Evolutionary conservation across 495 filamentous ascomycete species (phyloP).

Genomic region (Aspergillus incahuasiensis): DNA sequence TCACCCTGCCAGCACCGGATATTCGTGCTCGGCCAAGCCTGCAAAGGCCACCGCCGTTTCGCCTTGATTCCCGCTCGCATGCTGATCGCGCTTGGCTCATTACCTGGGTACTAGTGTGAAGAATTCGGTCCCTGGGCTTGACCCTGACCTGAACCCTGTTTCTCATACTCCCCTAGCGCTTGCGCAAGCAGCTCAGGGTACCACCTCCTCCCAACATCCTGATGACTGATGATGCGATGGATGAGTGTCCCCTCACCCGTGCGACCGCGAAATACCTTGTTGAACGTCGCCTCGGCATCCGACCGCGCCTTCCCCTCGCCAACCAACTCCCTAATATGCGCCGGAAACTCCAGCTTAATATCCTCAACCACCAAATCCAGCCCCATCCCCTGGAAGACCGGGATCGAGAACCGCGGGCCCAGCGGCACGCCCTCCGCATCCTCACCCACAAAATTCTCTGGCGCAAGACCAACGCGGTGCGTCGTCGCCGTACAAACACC

Average conservation of each 20-base stretch:
- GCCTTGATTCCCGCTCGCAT: background rate
- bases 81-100: background rate
- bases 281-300: slow-evolving; percentile 43
- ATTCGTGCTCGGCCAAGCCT: slow-evolving; percentile 12
- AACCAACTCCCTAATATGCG: slow-evolving; percentile 49
- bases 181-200: slow-evolving; percentile 61
- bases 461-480: slow-evolving; percentile 60
- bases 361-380: slow-evolving; percentile 76
- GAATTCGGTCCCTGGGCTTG: background rate
- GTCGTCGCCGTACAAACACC: slow-evolving; percentile 86
- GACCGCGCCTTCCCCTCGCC: slow-evolving; percentile 38
- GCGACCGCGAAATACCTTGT: slow-evolving; percentile 44
- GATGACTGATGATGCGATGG: slow-evolving; percentile 82
- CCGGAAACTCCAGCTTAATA: slow-evolving; percentile 65
- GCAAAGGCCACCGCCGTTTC: background rate
- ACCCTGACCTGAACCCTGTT: background rate
- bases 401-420: slow-evolving; percentile 77
- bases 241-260: slow-evolving; percentile 79
- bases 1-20: background rate
- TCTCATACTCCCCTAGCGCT: slow-evolving; percentile 27
- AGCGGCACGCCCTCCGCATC: slow-evolving; percentile 20
- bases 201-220: slow-evolving; percentile 81
- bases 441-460: slow-evolving; percentile 29
- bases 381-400: slow-evolving; percentile 90
- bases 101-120: too few relatives aligned